phyloP scores from a whole-genome alignment of 495 filamentous ascomycete genomes.

The Aspergillus cavernicola region DNA sequence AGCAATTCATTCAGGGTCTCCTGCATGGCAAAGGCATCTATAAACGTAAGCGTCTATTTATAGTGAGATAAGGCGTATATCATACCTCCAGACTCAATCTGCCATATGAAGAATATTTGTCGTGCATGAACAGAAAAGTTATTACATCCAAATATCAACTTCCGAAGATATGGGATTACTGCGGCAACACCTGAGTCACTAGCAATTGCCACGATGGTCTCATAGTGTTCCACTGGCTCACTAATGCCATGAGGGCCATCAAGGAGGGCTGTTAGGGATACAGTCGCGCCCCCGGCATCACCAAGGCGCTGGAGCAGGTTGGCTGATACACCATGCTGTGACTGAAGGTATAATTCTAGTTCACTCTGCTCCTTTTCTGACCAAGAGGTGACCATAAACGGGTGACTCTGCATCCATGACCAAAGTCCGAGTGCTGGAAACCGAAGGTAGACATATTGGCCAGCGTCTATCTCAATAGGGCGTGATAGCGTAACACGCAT shows the following conservation, averaged over 20 bases:
- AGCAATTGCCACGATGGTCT: conserved; percentile 28
- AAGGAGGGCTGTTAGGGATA: conserved; percentile 22
- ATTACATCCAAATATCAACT: conserved; percentile 30
- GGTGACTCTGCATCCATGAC: conserved; percentile 34
- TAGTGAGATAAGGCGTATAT: background rate
- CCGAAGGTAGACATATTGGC: conserved; percentile 40
- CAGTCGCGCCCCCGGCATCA: background rate
- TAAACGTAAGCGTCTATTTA: too few species aligned
- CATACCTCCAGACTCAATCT: conserved; percentile 20
- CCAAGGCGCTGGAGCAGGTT: conserved; percentile 7
- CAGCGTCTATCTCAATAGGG: conserved; percentile 27
- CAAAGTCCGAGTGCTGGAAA: conserved; percentile 30
- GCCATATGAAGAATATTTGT: conserved; percentile 32
- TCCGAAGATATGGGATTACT: conserved; percentile 28
- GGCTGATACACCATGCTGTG: conserved; percentile 14
- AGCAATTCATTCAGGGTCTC: conserved; percentile 18
- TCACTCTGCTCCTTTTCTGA: conserved; percentile 20
- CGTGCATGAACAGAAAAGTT: conserved; percentile 18
- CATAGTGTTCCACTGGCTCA: conserved; percentile 22
- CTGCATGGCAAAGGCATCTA: background rate
- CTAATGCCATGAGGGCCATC: conserved; percentile 27
- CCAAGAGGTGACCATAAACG: conserved; percentile 38
- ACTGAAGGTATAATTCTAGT: conserved; percentile 27
- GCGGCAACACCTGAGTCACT: conserved; percentile 23
- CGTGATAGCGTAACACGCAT: conserved; percentile 22